Percentiles rank a stretch among this genome's conserved stretches.
Conservation (phyloP, 257 asterid species). For the Salvia splendens region DNA sequence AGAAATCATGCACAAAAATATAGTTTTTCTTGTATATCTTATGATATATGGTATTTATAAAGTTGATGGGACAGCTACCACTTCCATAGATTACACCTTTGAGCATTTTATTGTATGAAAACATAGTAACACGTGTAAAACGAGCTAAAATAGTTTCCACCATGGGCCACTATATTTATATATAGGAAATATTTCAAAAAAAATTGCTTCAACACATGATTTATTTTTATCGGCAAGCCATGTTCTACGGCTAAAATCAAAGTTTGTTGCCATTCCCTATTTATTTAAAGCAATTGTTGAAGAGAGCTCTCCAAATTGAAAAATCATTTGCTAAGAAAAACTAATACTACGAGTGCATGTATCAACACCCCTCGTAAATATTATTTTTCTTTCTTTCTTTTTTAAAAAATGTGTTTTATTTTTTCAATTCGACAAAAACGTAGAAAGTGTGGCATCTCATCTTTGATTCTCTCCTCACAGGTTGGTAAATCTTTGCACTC, state of each 20-base stretch:
- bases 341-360: neutral
- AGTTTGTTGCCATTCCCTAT: constrained; percentile 27
- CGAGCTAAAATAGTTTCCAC: neutral
- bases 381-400: neutral
- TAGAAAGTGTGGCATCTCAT: constrained; percentile 20
- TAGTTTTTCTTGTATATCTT: neutral
- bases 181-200: neutral
- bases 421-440: neutral
- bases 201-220: neutral
- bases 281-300: constrained; percentile 40
- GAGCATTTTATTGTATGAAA: no score
- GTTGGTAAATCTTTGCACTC: constrained; percentile 21
- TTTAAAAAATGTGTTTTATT: neutral
- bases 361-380: neutral
- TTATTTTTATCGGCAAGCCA: constrained; percentile 27
- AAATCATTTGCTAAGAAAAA: neutral
- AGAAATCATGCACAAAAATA: neutral
- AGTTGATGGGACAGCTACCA: constrained; percentile 16
- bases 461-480: constrained; percentile 27
- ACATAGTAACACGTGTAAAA: constrained; percentile 6
- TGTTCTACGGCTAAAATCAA: constrained; percentile 52
- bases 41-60: neutral
- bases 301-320: constrained; percentile 14
- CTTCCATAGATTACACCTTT: constrained; percentile 12
- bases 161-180: constrained; percentile 4